phyloP scores from a whole-genome alignment of 2,329 filamentous ascomycete genomes.

The Curvularia sp. region DNA sequence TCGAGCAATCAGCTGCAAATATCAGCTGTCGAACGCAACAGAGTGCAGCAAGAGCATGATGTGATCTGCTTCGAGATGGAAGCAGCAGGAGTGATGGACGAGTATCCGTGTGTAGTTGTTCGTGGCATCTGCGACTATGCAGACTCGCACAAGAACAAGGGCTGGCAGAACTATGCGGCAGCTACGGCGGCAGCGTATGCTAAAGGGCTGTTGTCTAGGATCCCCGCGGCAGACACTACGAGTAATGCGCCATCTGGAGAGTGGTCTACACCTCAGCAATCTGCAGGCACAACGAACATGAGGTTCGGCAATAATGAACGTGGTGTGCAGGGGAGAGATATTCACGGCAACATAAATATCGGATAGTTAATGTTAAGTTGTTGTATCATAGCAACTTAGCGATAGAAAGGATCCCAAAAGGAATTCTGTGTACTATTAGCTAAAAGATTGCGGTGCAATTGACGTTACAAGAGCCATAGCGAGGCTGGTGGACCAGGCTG shows the following conservation, averaged over 20 bases:
- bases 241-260: conserved; percentile 7
- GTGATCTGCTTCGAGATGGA: conserved; percentile 36
- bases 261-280: not conserved
- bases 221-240: conserved; percentile 1
- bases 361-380: not conserved
- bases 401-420: not conserved
- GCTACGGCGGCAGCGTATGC: conserved; percentile 15
- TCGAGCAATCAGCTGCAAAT: conserved; percentile 31
- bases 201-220: conserved; percentile 9
- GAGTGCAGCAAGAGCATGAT: conserved; percentile 22
- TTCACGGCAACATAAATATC: conserved; percentile 1
- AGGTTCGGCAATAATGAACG: conserved; percentile 14
- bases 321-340: not conserved
- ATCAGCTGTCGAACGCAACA: conserved; percentile 20
- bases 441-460: not conserved
- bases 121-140: conserved; percentile 34
- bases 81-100: conserved; percentile 25
- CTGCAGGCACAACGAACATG: conserved; percentile 9
- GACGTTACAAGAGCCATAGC: not conserved
- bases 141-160: conserved; percentile 26
- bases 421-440: not conserved
- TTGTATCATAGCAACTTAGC: not conserved
- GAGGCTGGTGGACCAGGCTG: not conserved
- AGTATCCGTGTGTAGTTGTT: conserved; percentile 27
- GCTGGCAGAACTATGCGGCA: conserved; percentile 16